phyloP scores from a whole-genome alignment of 2,329 filamentous ascomycete genomes.

The Phialemoniopsis sp. region DNA sequence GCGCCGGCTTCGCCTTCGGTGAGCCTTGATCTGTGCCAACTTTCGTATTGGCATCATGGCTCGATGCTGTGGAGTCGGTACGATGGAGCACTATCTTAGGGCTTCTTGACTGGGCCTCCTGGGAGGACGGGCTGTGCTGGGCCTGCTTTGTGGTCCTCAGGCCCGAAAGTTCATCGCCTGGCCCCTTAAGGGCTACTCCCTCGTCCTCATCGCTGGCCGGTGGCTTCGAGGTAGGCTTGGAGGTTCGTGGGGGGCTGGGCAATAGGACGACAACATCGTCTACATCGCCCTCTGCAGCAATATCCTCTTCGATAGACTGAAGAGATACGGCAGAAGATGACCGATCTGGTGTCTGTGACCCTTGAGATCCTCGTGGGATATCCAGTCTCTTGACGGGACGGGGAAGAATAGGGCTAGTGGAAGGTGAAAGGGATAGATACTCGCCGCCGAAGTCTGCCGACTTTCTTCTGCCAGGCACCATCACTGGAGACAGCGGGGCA shows the following conservation, averaged over 20 bases:
- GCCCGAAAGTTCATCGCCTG: slow-evolving; percentile 15
- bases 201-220: slow-evolving; percentile 34
- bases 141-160: slow-evolving; percentile 3
- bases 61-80: no score
- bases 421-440: slow-evolving; percentile 22
- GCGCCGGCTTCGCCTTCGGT: no score
- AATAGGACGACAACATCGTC: slow-evolving; percentile 15
- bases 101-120: background rate
- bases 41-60: no score
- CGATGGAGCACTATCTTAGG: no score
- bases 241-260: slow-evolving; percentile 13
- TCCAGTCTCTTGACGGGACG: slow-evolving; percentile 17
- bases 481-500: slow-evolving; percentile 27
- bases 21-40: no score
- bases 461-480: slow-evolving; percentile 25
- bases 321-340: slow-evolving; percentile 31
- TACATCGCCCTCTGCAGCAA: slow-evolving; percentile 12
- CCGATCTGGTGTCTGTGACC: slow-evolving; percentile 21
- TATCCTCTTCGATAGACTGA: slow-evolving; percentile 40
- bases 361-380: slow-evolving; percentile 17
- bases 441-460: slow-evolving; percentile 31
- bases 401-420: slow-evolving; percentile 24
- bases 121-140: slow-evolving; percentile 1
- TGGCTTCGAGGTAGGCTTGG: slow-evolving; percentile 3
- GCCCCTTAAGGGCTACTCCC: slow-evolving; percentile 26